Evolutionary conservation across 2,329 filamentous ascomycete species (phyloP), one percentile per base, ranked within the genome.

Genomic region (Pseudophaeomoniella oleicola): DNA sequence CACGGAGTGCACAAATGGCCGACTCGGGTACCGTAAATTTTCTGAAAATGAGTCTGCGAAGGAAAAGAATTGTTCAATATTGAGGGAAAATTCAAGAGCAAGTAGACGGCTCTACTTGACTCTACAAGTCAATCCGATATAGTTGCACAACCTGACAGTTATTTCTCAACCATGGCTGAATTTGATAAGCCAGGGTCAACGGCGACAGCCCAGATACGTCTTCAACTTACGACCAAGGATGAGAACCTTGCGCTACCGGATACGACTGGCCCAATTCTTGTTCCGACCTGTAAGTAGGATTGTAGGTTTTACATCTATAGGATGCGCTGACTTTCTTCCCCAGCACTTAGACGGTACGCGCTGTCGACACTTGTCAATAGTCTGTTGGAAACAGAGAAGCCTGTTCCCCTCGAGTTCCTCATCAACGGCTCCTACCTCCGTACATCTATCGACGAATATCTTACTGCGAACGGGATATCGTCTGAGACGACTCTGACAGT

Each of bases 341-440:
- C 46, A 69, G 70, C 64, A 29, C 55, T 75, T 38, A 67, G 69
- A 44, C 58, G 71, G 54, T 71, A 71, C 53, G 66, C 69, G 37
- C 66, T 79, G 3, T 78, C 75, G 1, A 73, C 68, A 2, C 60
- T 79, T 39, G 71, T 78, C 37, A 79, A 79, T 52, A 68, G 68
- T 43, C 62, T 78, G 9, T 58, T 78, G 18, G 59, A 66, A 22
- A 68, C 62, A 39, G 64, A 68, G 37, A 69, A 68, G 48, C 57
- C 62, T 12, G 52, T 66, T 27, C 64, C 64, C 11, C 59, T 98
- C 60, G 90, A 98, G 60, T 96, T 98, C 64, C 72, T 98, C 48
- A 79, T 93, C 61, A 90, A 94, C 58, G 90, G 90, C 57, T 78
- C 81, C 51, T 94, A 93, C 59, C 72, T 98, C 36, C 80, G 83